Evolutionary conservation across 2,329 filamentous ascomycete genomes (phyloP), one percentile per base, ranked within the genome.

Genomic region (Aspergillus quadricinctus): DNA sequence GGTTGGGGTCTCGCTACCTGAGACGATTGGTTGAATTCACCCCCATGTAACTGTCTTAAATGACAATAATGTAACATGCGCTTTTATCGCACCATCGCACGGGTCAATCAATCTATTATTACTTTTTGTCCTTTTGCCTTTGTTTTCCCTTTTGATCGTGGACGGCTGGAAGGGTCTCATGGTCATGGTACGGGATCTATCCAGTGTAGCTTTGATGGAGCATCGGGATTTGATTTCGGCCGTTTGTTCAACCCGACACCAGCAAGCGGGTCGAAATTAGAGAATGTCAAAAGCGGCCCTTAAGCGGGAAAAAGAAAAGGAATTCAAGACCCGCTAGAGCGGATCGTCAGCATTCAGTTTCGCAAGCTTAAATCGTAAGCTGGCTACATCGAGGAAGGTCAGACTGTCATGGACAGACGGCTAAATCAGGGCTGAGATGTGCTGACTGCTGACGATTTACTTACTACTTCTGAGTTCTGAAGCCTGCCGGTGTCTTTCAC

Each of bases 271-370:
- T 23, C 19, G 3, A 27, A 27, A 46, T 14, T 46, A 46, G 31
- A 17, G 17, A 17, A n/a, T n/a, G 14, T 17, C 17, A 25, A 29
- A 29, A 21, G 35, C n/a, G n/a, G n/a, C n/a, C n/a, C n/a, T n/a
- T n/a, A n/a, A n/a, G n/a, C 9, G 37, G 37, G 50, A 37, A 17
- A 45, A 31, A n/a, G 46, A 14, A 37, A 25, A 19, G 14, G 11
- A 23, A 31, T 23, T 40, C 17, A 14, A 4, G 25, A 29, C n/a
- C 48, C 50, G 48, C 50, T 25, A 29, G 17, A 50, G 52, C 49
- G 48, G 55, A 57, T 50, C 53, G 57, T 59, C 57, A 59, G 57
- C 55, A 59, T 59, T 57, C 55, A 59, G 55, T 54, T 57, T 59
- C 19, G 14, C 23, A 27, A 46, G 43, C 43, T 46, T 46, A 46